Base-by-base conservation (phyloP, 495 filamentous ascomycete species). In the Penicillium cataractarum region DNA sequence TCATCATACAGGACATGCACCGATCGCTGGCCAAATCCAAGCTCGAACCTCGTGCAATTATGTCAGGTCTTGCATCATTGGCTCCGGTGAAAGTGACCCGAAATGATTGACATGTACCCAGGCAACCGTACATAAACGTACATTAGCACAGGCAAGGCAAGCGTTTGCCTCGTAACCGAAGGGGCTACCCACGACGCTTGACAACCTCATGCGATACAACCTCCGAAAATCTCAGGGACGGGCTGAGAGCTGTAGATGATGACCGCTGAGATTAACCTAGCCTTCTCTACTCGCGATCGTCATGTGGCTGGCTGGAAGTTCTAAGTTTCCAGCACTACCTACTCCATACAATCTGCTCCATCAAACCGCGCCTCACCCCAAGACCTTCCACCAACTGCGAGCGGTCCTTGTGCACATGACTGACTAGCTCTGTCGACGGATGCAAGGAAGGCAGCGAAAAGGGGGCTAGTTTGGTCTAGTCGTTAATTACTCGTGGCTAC, bases 391-490 rank as follows among this genome's bases (percentile, higher is more conserved):
- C 6, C n/a, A 46, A 22, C 0, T 46, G n/a, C 6, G 19, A 46
- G 2, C 19, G 6, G 6, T 22, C 17, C 40, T 19, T 10, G 26
- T 32, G 58, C 39, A 63, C 49, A 63, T 58, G 48, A 63, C 42
- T 10, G 19, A 27, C 15, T 27, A 17, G 24, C 15, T 24, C 46
- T 50, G 46, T 50, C 12, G 24, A 27, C 46, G 3, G 3, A 27
- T 17, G 40, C 40, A 44, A 44, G 19, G 19, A 44, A 22, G 13
- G 4, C 46, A 6, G 7, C 46, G 2, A 13, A 50, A 50, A 29
- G 26, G 13, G 22, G 46, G 13, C 46, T 49, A 21, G n/a, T 24
- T 22, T n/a, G 29, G n/a, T n/a, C n/a, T n/a, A 31, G 12, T 37
- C 0, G 35, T 37, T 17, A 8, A 44, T 19, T 22, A 44, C n/a